Conservation (phyloP, 2,329 filamentous ascomycete genomes). For the Orbilia ellipsospora region DNA sequence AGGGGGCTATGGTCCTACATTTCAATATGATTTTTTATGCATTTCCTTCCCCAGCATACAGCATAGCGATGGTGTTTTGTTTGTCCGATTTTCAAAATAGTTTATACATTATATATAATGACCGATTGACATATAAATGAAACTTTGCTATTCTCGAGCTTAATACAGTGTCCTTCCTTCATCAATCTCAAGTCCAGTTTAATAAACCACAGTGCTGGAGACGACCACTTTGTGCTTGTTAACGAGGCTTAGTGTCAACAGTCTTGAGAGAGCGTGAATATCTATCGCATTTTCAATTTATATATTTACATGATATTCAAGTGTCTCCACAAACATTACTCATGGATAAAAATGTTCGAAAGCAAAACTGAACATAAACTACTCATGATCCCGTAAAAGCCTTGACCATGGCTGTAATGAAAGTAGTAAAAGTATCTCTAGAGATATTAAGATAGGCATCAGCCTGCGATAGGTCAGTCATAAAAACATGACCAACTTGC, state of each 20-base stretch:
- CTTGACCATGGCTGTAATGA: constrained; percentile 41
- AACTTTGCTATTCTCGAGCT: background rate
- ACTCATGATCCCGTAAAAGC: constrained; percentile 12
- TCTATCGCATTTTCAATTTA: no score
- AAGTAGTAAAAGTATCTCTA: constrained; percentile 17
- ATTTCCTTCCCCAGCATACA: no score
- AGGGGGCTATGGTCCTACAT: background rate
- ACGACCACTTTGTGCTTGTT: no score
- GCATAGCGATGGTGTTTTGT: constrained; percentile 27
- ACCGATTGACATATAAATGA: background rate
- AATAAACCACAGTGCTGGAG: no score
- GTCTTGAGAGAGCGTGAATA: no score
- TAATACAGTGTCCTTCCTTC: background rate
- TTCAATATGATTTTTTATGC: background rate
- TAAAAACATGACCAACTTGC: constrained; percentile 40
- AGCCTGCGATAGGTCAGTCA: constrained; percentile 28
- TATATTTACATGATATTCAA: no score
- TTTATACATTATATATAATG: background rate
- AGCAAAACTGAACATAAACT: background rate
- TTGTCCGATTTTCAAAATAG: background rate
- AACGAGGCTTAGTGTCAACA: no score
- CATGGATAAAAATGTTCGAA: no score
- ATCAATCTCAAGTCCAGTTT: no score
- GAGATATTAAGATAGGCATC: constrained; percentile 29
- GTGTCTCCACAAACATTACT: no score